Percentiles rank a stretch among this genome's conserved stretches.
These are phyloP conservation scores for Fusarium sp. DNA, from an alignment of 2,329 filamentous ascomycete species.

Conservation along the genomic window DNA sequence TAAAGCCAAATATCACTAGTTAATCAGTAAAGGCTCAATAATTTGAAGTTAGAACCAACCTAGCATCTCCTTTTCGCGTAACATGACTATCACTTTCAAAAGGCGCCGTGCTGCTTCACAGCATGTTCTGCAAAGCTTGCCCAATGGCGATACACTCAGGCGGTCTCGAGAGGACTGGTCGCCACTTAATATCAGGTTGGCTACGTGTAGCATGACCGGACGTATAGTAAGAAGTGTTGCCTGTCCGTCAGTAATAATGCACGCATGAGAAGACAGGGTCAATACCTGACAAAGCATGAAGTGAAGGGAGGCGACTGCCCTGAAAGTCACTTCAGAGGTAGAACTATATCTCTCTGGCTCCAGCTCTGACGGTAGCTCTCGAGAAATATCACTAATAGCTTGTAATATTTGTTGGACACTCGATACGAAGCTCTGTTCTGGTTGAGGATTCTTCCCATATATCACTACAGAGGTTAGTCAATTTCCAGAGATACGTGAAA, in stretches of 20 bases:
- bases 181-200: constrained; percentile 7
- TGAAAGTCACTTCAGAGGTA: constrained; percentile 6
- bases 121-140: constrained; percentile 16
- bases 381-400: constrained; percentile 7
- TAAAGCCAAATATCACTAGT: constrained; percentile 17
- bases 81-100: constrained; percentile 1
- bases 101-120: constrained; percentile 18
- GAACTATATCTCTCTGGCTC: background rate
- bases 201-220: constrained; percentile 15
- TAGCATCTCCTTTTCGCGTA: constrained; percentile 4
- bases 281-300: constrained; percentile 16
- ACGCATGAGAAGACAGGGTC: background rate
- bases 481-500: background rate
- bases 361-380: constrained; percentile 19
- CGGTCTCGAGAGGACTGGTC: background rate
- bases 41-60: background rate
- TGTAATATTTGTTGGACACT: constrained; percentile 21
- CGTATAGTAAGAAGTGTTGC: constrained; percentile 12
- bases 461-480: constrained; percentile 3
- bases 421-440: constrained; percentile 7
- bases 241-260: background rate
- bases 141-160: background rate
- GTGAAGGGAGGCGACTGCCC: constrained; percentile 13
- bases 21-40: background rate
- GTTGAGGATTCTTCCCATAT: constrained; percentile 1